Conservation (phyloP, 23 red algal species). For the Gracilaria domingensis region DNA sequence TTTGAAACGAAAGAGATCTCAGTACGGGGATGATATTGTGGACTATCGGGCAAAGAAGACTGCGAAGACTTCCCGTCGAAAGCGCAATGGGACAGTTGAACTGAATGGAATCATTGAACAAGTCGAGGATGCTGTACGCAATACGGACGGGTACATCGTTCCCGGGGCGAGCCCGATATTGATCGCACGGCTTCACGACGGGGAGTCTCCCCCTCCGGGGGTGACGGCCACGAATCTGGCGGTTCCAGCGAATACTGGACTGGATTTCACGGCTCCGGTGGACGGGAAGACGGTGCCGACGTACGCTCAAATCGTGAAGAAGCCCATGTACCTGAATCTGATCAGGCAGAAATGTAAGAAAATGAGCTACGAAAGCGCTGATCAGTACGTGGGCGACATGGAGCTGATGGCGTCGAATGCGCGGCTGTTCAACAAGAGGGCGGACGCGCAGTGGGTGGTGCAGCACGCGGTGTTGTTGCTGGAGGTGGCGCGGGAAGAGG, state of each 20-base stretch:
- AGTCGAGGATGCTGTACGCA: constrained; percentile 60
- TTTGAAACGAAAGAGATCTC: constrained; percentile 67
- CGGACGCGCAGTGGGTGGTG: constrained; percentile 93
- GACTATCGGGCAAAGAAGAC: constrained; percentile 68
- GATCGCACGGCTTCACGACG: constrained; percentile 65
- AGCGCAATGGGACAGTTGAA: constrained; percentile 68
- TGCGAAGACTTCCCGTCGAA: constrained; percentile 69
- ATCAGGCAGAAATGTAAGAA: constrained; percentile 69
- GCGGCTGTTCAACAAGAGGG: constrained; percentile 75
- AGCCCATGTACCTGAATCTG: constrained; percentile 85
- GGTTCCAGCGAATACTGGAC: constrained; percentile 53
- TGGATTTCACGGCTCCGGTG: constrained; percentile 81
- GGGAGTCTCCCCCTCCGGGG: constrained; percentile 65
- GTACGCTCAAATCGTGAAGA: constrained; percentile 78
- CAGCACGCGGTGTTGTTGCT: constrained; percentile 91
- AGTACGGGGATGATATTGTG: constrained; percentile 77
- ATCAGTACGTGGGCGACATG: constrained; percentile 86
- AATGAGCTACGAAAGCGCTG: constrained; percentile 57
- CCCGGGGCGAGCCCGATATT: constrained; percentile 13
- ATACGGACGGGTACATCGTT: constrained; percentile 80
- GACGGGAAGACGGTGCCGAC: constrained; percentile 75
- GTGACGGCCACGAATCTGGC: constrained; percentile 62
- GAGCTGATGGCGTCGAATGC: constrained; percentile 82
- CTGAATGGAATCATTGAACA: constrained; percentile 78
- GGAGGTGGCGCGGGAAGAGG: constrained; percentile 79